These are phyloP conservation scores for Brassica incana DNA, from an alignment of 345 rosid genomes.

Conservation along the genomic window DNA sequence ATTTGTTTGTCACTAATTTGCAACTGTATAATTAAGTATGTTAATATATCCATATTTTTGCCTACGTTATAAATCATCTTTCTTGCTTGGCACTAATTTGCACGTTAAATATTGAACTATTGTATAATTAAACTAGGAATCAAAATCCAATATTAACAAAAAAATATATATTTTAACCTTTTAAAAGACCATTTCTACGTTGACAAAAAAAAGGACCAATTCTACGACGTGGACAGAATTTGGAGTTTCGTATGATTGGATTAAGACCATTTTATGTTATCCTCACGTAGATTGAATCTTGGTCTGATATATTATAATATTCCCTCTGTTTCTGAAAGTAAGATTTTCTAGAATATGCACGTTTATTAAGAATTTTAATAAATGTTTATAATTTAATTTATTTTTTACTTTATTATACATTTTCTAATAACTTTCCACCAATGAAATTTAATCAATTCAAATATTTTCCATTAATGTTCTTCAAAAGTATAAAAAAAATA, in stretches of 20 bases:
- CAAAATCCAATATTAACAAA: slow-evolving; percentile 9
- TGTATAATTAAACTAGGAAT: neutral
- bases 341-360: too few relatives aligned
- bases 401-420: too few relatives aligned
- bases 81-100: slow-evolving; percentile 19
- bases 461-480: too few relatives aligned
- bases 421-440: too few relatives aligned
- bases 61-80: neutral
- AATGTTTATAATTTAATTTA: too few relatives aligned
- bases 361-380: too few relatives aligned
- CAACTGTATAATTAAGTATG: neutral
- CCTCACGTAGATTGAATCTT: slow-evolving; percentile 30
- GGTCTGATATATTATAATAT: too few relatives aligned
- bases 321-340: too few relatives aligned
- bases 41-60: slow-evolving; percentile 14
- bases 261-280: slow-evolving; percentile 16
- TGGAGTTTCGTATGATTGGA: slow-evolving; percentile 17
- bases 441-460: too few relatives aligned
- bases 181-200: neutral
- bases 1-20: too few relatives aligned
- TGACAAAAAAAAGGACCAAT: neutral
- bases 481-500: too few relatives aligned
- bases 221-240: slow-evolving; percentile 27
- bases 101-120: slow-evolving; percentile 22
- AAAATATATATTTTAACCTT: neutral